A percentile compares a stretch with the other conserved stretches of the same genome.
Conservation (phyloP, 345 rosid species). For the Moricandia arvensis region DNA sequence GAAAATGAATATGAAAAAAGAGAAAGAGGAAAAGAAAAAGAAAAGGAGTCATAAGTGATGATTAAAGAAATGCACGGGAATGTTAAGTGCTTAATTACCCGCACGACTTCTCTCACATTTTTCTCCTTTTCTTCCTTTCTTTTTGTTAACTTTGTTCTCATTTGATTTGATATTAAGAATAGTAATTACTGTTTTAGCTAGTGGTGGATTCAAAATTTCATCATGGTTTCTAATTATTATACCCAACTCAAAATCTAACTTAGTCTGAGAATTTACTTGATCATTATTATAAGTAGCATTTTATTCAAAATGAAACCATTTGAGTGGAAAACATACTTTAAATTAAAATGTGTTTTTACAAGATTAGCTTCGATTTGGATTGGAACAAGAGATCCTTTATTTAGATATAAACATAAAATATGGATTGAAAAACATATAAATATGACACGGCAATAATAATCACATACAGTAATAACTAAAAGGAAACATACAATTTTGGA, state of each 20-base stretch:
- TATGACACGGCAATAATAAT: too few relatives aligned
- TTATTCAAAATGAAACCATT: too few relatives aligned
- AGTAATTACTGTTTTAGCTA: constrained; percentile 15
- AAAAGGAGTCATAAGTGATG: constrained; percentile 25
- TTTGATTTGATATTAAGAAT: constrained; percentile 20
- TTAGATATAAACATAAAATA: too few relatives aligned
- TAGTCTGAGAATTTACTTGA: neutral
- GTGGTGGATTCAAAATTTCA: constrained; percentile 8
- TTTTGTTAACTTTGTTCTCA: constrained; percentile 9
- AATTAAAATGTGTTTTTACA: too few relatives aligned
- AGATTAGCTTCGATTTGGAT: too few relatives aligned
- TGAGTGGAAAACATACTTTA: too few relatives aligned
- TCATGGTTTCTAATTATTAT: neutral
- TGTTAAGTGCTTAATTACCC: constrained; percentile 44
- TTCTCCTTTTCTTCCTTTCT: neutral
- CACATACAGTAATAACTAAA: too few relatives aligned
- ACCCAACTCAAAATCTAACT: neutral
- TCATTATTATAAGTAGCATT: neutral
- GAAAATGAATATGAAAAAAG: neutral
- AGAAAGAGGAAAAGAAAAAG: neutral
- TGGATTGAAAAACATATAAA: too few relatives aligned
- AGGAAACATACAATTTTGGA: neutral
- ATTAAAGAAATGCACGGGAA: constrained; percentile 44
- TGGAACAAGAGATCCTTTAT: too few relatives aligned
- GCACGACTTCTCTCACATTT: constrained; percentile 37